Percentiles rank a stretch among this genome's conserved stretches.
Evolutionary conservation across 106 monocot genomes (phyloP).

Genomic region (Acanthochlamys bracteata): DNA sequence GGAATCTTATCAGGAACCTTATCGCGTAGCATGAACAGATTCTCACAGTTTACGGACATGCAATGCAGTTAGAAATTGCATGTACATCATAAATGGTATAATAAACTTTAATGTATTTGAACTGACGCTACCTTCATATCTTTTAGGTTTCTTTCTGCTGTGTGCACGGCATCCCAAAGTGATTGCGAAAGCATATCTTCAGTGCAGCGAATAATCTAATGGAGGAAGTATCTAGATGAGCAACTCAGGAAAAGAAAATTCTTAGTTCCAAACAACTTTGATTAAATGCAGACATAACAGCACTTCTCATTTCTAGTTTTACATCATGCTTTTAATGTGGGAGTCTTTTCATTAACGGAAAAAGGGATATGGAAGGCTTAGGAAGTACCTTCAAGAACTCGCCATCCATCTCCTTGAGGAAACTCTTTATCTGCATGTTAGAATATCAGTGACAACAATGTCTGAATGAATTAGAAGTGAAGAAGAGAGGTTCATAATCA

Average conservation of each 20-base stretch:
- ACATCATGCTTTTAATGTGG: no score
- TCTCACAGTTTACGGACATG: neutral
- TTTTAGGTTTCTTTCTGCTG: constrained; percentile 37
- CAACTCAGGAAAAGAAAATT: neutral
- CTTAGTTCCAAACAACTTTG: no score
- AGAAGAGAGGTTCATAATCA: neutral
- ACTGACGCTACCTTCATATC: constrained; percentile 36
- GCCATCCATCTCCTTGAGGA: constrained; percentile 75
- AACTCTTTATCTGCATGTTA: constrained; percentile 41
- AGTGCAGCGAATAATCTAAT: constrained; percentile 59
- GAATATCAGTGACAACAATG: neutral
- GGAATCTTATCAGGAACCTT: neutral
- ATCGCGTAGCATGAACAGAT: neutral
- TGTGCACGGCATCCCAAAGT: constrained; percentile 59
- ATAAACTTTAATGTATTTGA: neutral
- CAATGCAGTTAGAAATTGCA: neutral
- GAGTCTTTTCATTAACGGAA: neutral
- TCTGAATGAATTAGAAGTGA: neutral
- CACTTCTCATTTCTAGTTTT: neutral
- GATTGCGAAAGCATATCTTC: constrained; percentile 49
- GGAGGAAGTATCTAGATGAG: neutral
- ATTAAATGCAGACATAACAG: neutral
- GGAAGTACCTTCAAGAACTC: constrained; percentile 84
- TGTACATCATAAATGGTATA: neutral
- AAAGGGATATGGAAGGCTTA: neutral